Base-by-base conservation (phyloP, 192 early-diverging fungal species). In the Umbelopsis vinacea region DNA sequence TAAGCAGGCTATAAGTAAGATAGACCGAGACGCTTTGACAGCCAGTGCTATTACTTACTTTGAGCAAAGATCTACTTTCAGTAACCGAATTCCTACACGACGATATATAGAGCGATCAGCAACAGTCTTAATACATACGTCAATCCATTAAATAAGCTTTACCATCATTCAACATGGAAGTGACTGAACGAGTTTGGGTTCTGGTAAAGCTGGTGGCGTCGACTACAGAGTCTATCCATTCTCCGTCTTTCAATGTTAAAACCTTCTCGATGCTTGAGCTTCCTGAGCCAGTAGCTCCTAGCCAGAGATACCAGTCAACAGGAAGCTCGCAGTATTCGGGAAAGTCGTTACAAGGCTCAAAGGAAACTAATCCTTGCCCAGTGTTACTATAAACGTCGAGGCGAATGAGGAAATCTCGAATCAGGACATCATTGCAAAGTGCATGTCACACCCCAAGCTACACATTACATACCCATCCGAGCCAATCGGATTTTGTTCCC, bases 141-240 rank as follows among this genome's bases (percentile, higher is more conserved):
- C 12, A 57, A 11, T 21, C n/a, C 6, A 12, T 19, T 54, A 12
- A 54, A 23, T 45, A 69, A 21, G 6, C 22, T 52, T n/a, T 52
- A 48, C 26, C 71, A 38, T 53, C 52, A 33, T 66, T 46, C 14
- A 63, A 45, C 14, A 70, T 55, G 15, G 60, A 72, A 45, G 55
- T 67, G 48, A 74, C 52, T 22, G 43, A 29, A 52, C 35, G 66
- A 17, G 38, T 14, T 50, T 67, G 57, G 14, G 57, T 71, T 24
- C 53, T 3, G 11, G 38, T 19, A 24, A 17, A 43, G 22, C 35
- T 37, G 23, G 17, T 15, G 0, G 57, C 8, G 29, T 19, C 33
- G 11, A 19, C 29, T 2, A 6, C 17, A 37, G 57, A 63, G 0
- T 35, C 29, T 33, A 35, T 26, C 57, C 57, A 63, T 3, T 17